phyloP scores from a whole-genome alignment of 2,329 filamentous ascomycete species.

The Penicillium glabrum region DNA sequence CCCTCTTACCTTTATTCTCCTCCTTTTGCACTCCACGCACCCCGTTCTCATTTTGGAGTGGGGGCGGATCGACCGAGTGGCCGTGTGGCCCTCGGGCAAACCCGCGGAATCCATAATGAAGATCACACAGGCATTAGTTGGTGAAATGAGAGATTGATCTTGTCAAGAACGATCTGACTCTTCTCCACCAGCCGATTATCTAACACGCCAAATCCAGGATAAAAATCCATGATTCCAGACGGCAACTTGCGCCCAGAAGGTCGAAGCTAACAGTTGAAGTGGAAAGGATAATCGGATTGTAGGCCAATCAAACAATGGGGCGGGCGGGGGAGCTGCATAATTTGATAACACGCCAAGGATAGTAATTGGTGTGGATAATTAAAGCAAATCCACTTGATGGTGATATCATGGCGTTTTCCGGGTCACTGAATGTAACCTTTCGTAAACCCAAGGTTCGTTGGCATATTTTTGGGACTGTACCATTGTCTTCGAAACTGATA shows the following conservation, averaged over 20 bases:
- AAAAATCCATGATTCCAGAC: background rate
- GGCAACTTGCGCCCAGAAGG: background rate
- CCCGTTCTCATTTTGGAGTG: conserved; percentile 4
- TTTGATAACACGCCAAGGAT: background rate
- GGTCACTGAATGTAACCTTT: background rate
- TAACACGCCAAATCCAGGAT: background rate
- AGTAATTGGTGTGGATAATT: background rate
- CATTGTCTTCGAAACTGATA: background rate
- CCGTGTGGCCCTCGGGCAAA: background rate
- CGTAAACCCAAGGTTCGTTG: background rate
- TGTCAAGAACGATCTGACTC: background rate
- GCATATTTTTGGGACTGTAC: background rate
- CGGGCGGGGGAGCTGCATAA: background rate
- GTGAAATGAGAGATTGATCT: background rate
- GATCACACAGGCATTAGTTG: background rate
- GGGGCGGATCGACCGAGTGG: conserved; percentile 1
- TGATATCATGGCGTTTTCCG: background rate
- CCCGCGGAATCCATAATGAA: background rate
- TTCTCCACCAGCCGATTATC: background rate
- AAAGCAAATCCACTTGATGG: background rate
- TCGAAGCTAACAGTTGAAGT: background rate
- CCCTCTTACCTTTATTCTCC: conserved; percentile 6
- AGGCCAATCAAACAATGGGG: background rate
- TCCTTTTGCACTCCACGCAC: conserved; percentile 8
- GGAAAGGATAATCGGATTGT: conserved; percentile 1